Base-by-base conservation (phyloP, 2,329 filamentous ascomycete species). In the Hymenoscyphus albidus region DNA sequence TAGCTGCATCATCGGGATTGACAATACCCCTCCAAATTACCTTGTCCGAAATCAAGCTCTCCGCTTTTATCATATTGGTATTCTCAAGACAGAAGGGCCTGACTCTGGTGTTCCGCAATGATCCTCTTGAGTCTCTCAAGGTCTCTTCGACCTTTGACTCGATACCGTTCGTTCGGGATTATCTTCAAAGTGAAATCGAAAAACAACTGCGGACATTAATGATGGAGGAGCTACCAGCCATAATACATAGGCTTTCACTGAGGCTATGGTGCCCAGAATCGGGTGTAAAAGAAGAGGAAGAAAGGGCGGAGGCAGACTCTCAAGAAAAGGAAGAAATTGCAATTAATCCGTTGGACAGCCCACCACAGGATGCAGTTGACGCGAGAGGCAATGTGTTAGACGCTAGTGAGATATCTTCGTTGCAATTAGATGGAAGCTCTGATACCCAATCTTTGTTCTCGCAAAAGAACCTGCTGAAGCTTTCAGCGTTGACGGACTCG, bases 101-200 rank as follows among this genome's bases (percentile, higher is more conserved):
- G 64, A 99, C 95, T 1, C 83, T 99, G 58, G 95, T 99, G 56
- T 99, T 99, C 77, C 89, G 95, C 72, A 98, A 99, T 84, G 95
- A 99, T 76, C 95, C 95, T 4, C 87, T 99, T 67, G 95, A 99
- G 76, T 97, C 94, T 4, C 87, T 99, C 74, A 98, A 97, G 80
- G 95, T 99, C 70, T 98, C 94, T 0, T 98, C 94, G 70, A 99
- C 95, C 56, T 99, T 99, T 78, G 95, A 99, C 80, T 97, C 94
- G 13, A 99, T 99, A 73, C 94, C 95, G 56, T 99, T 99, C 75
- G 95, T 99, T 68, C 90, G 95, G 71, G 93, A 99, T 77, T 98
- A 98, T 77, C 81, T 99, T 64, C 95, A 99, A 75, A 90, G 92
- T 76, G 96, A 94, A 67, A 99, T 99, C 72, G 95, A 99, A 78